These are phyloP conservation scores for Fusarium nelsonii DNA, from an alignment of 2,329 filamentous ascomycete genomes.

Conservation along the genomic window DNA sequence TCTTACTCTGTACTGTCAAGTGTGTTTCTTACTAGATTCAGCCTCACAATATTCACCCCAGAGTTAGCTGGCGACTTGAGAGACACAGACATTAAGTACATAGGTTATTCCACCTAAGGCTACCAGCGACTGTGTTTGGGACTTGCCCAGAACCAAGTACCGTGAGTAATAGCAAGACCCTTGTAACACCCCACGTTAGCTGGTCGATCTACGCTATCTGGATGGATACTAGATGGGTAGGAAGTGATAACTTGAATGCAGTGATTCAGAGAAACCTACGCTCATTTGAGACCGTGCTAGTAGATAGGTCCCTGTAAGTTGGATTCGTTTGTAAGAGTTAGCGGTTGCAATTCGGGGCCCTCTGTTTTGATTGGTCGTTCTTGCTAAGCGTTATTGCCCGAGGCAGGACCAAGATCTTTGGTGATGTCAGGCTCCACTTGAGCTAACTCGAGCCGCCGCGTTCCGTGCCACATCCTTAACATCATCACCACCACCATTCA, in stretches of 20 bases:
- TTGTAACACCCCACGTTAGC: not conserved
- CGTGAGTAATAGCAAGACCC: not conserved
- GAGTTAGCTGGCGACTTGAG: not conserved
- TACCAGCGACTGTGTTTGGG: too few relatives aligned
- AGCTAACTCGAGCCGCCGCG: conserved; percentile 28
- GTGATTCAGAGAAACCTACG: not conserved
- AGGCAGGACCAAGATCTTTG: conserved; percentile 10
- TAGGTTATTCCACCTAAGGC: too few relatives aligned
- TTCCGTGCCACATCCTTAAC: conserved; percentile 22
- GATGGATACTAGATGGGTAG: too few relatives aligned
- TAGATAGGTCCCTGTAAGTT: too few relatives aligned
- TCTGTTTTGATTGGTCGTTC: conserved; percentile 20
- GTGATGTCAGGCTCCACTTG: conserved; percentile 41
- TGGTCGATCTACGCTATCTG: too few relatives aligned
- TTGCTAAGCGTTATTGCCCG: conserved; percentile 8
- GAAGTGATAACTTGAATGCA: not conserved
- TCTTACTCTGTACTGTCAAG: too few relatives aligned
- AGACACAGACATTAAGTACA: too few relatives aligned
- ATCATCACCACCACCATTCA: conserved; percentile 25
- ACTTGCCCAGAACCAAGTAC: not conserved
- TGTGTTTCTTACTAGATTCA: not conserved
- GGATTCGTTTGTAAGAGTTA: too few relatives aligned
- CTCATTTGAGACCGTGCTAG: too few relatives aligned
- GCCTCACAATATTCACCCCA: not conserved
- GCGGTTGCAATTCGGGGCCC: not conserved